Base-by-base conservation (phyloP, 2,329 filamentous ascomycete species). In the Pseudogymnoascus sp. region DNA sequence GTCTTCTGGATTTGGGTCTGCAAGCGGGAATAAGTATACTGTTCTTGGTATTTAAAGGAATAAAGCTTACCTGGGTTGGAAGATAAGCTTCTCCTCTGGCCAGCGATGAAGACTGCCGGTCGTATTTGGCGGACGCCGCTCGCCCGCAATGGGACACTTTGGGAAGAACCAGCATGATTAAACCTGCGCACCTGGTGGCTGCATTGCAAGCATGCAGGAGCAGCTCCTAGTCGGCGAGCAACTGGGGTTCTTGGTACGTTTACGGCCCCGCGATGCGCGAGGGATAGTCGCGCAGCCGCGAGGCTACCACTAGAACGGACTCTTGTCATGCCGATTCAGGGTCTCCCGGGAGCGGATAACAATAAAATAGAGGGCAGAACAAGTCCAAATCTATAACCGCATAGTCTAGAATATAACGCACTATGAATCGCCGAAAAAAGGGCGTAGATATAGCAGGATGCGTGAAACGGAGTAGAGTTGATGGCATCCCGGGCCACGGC, bases 1-100 rank as follows among this genome's bases (percentile, higher is more conserved):
- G 63, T 70, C 67, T 39, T 71, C 67, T 9, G 50, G 64, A 43
- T 71, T 70, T 14, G 28, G 28, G n/a, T 33, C 47, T 33, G 25
- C 14, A 58, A 36, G 50, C 12, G n/a, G 22, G 25, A 30, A 33
- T 54, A 2, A 54, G 28, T 16, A 54, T 33, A 33, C 7, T 25
- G 4, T 37, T n/a, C 30, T 58, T 38, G 33, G 3, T 7, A 37
- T n/a, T 6, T 4, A n/a, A 33, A 18, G 11, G n/a, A 33, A 30
- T 54, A 33, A 33, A 4, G 3, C 25, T 11, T 54, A 54, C 47
- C 47, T 7, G 47, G n/a, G 1, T 54, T 54, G 11, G 47, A 37
- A 11, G 57, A 37, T 33, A 35, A 38, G 57, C 57, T 30, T 58
- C 57, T 37, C 20, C 57, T 37, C 6, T 58, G 57, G 33, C 57